A percentile compares a stretch with the other conserved stretches of the same genome.
These are phyloP conservation scores for Talaromyces liani DNA, from an alignment of 495 filamentous ascomycete genomes.

Conservation along the genomic window DNA sequence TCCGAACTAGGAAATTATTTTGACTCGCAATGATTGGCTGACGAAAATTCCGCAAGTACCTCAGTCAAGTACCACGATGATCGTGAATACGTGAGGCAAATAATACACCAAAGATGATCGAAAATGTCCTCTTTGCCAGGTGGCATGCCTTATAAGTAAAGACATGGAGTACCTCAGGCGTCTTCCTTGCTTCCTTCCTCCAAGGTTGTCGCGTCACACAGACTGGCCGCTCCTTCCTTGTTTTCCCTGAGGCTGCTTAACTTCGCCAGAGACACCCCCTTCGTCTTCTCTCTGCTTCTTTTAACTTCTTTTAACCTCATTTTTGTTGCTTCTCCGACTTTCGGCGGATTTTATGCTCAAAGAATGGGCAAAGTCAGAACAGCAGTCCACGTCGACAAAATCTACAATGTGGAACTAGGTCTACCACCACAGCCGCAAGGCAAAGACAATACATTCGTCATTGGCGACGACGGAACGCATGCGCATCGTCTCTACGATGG, in stretches of 20 bases:
- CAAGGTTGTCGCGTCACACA: neutral
- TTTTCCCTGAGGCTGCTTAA: neutral
- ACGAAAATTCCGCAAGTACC: neutral
- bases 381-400: neutral
- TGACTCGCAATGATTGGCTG: neutral
- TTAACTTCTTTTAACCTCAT: neutral
- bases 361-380: slow-evolving; percentile 1
- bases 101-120: neutral
- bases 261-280: neutral
- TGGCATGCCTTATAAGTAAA: neutral
- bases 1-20: neutral
- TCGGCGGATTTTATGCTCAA: too few species aligned
- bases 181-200: neutral
- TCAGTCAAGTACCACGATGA: neutral
- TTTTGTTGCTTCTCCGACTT: too few species aligned
- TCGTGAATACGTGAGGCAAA: neutral
- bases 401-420: neutral
- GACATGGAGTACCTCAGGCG: neutral
- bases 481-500: slow-evolving; percentile 8
- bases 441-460: slow-evolving; percentile 6
- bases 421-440: neutral
- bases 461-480: slow-evolving; percentile 2
- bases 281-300: neutral
- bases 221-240: neutral
- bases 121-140: neutral